Evolutionary conservation across 352 stramenopile genomes (phyloP), one percentile per base, ranked within the genome.

Genomic region (Pythium utonaiense): DNA sequence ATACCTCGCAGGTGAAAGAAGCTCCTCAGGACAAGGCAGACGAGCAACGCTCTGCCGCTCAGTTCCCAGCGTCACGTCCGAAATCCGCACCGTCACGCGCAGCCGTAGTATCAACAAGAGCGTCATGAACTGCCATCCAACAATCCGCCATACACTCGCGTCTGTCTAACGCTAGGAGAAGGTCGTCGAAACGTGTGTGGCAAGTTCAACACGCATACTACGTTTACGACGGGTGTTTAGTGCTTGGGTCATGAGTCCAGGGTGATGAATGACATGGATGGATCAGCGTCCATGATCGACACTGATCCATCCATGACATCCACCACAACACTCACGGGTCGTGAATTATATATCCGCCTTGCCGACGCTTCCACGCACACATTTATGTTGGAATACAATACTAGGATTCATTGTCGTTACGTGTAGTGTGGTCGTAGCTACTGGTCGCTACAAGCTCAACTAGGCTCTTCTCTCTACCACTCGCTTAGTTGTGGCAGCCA

Each of bases 41-140:
- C 17, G 48, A 27, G 19, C 3, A 28, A 8, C 22, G 27, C 16
- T 30, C 48, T 14, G 48, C 54, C 9, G 52, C 60, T n/a, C 54
- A 34, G 12, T 68, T 68, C 42, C 51, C 62, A 34, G 36, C 62
- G 13, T 34, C 48, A 3, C 40, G 62, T 3, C 62, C 62, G 30
- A 68, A 68, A 21, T 68, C 62, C 16, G 62, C 60, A 13, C 53
- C 60, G 16, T 62, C 53, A 8, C 45, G 60, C 1, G 53, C 53
- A 7, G 49, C 30, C 1, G 36, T 31, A 1, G 25, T 31, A 0
- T 48, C 48, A 5, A 57, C 48, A 17, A 38, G 57, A 24, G 48
- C 57, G 22, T 64, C 57, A 3, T 64, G 38, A 57, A 7, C 4
- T 5, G 2, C 10, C 34, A 42, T 3, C 34, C 34, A 42, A 16